Evolutionary conservation across 1,284 basidiomycete species (phyloP).

Genomic region (Malassezia psittaci): DNA sequence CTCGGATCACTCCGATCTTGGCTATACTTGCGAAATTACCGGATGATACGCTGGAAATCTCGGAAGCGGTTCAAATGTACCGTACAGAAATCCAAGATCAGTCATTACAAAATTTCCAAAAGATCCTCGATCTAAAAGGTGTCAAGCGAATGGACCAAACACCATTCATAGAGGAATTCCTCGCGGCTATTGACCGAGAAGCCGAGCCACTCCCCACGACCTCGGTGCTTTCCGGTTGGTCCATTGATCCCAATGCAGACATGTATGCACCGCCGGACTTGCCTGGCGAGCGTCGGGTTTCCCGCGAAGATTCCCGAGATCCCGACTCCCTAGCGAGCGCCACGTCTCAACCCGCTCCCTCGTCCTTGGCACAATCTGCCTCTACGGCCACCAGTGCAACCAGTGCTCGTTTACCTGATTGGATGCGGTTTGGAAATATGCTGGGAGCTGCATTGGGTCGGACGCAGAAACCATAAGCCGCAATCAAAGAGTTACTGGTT

Average conservation of each 20-base stretch:
- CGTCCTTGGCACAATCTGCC: not conserved
- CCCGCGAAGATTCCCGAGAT: not conserved
- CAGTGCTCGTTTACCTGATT: slow-evolving; percentile 30
- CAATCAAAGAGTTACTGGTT: no score
- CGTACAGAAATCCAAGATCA: slow-evolving; percentile 31
- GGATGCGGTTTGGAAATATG: slow-evolving; percentile 37
- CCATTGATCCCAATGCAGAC: slow-evolving; percentile 14
- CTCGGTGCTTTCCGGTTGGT: slow-evolving; percentile 58
- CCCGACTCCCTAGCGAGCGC: slow-evolving; percentile 5
- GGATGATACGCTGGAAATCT: slow-evolving; percentile 7
- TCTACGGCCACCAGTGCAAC: slow-evolving; percentile 16
- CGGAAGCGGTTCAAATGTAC: slow-evolving; percentile 30
- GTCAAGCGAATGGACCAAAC: slow-evolving; percentile 13
- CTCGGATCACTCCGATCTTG: slow-evolving; percentile 29
- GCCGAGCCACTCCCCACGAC: slow-evolving; percentile 20
- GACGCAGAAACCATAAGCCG: slow-evolving; percentile 5
- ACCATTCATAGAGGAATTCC: slow-evolving; percentile 12
- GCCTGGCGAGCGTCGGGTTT: slow-evolving; percentile 4
- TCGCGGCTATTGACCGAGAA: slow-evolving; percentile 8
- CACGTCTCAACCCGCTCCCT: slow-evolving; percentile 10
- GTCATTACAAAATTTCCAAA: slow-evolving; percentile 57
- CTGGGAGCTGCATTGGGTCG: slow-evolving; percentile 35
- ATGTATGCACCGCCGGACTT: slow-evolving; percentile 20
- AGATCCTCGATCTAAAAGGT: slow-evolving; percentile 80
- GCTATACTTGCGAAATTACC: slow-evolving; percentile 24